Conservation (phyloP, 2,329 filamentous ascomycete species). For the Aspergillus hortae region DNA sequence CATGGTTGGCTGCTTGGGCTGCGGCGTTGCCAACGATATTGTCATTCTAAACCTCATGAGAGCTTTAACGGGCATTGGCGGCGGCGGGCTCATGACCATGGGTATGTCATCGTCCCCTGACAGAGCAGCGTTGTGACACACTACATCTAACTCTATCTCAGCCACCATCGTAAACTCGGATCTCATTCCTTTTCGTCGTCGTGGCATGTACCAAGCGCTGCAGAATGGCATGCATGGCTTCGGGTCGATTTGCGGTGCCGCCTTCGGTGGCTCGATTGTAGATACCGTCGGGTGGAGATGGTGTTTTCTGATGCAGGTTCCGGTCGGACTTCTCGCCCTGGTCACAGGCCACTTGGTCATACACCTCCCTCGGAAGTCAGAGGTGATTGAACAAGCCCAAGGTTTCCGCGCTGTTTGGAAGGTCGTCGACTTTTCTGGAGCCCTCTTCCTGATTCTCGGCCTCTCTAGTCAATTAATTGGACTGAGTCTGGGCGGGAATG, state of each 20-base stretch:
- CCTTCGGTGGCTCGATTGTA: conserved; percentile 42
- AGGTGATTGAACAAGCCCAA: conserved; percentile 11
- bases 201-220: conserved; percentile 67
- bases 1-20: conserved; percentile 63
- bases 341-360: conserved; percentile 53
- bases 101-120: conserved; percentile 29
- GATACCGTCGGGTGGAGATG: conserved; percentile 46
- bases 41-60: conserved; percentile 67
- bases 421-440: conserved; percentile 57
- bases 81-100: conserved; percentile 67
- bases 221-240: conserved; percentile 62
- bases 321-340: conserved; percentile 55
- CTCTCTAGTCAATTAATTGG: conserved; percentile 54
- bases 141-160: conserved; percentile 7
- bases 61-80: conserved; percentile 68
- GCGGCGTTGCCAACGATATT: conserved; percentile 64
- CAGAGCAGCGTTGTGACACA: neutral
- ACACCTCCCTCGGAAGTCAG: conserved; percentile 37
- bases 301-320: conserved; percentile 60
- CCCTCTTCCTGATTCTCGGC: conserved; percentile 55
- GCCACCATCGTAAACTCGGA: conserved; percentile 68
- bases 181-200: conserved; percentile 67
- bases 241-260: conserved; percentile 56
- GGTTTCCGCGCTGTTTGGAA: conserved; percentile 46
- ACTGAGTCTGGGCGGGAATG: conserved; percentile 45